phyloP scores from a whole-genome alignment of 495 filamentous ascomycete species.

The Aspergillus wentii region DNA sequence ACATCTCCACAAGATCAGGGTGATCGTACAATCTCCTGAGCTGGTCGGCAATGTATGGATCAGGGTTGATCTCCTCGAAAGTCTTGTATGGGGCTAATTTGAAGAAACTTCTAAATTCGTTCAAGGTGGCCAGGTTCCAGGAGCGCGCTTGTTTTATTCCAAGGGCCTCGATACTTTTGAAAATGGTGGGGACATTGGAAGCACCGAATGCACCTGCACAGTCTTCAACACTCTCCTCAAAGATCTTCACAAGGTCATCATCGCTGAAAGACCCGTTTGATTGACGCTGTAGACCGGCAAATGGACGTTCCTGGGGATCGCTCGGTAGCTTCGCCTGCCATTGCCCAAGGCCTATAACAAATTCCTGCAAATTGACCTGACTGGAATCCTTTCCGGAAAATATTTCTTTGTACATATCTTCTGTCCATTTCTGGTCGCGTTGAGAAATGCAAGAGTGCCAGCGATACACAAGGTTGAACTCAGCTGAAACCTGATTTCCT shows the following conservation, averaged over 20 bases:
- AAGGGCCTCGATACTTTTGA: slow-evolving; percentile 75
- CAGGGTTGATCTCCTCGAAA: slow-evolving; percentile 82
- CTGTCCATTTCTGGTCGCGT: slow-evolving; percentile 70
- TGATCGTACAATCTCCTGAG: slow-evolving; percentile 73
- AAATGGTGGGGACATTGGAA: slow-evolving; percentile 65
- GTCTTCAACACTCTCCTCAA: slow-evolving; percentile 60
- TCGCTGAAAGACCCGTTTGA: slow-evolving; percentile 59
- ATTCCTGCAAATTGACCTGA: slow-evolving; percentile 48
- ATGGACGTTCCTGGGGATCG: slow-evolving; percentile 61
- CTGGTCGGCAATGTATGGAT: slow-evolving; percentile 66
- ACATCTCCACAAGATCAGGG: slow-evolving; percentile 76
- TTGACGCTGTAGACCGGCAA: slow-evolving; percentile 57
- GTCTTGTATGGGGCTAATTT: slow-evolving; percentile 66
- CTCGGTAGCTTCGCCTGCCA: slow-evolving; percentile 54
- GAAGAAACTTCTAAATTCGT: slow-evolving; percentile 84
- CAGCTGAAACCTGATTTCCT: slow-evolving; percentile 73
- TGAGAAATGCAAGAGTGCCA: slow-evolving; percentile 77
- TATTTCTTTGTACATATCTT: slow-evolving; percentile 57
- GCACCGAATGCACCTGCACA: slow-evolving; percentile 59
- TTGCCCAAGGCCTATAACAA: slow-evolving; percentile 53
- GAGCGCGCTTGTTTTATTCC: slow-evolving; percentile 79
- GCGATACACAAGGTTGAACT: slow-evolving; percentile 72
- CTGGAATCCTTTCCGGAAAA: slow-evolving; percentile 49
- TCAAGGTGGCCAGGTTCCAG: slow-evolving; percentile 80
- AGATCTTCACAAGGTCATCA: slow-evolving; percentile 63